These are phyloP conservation scores for Ustilago lituana DNA, from an alignment of 1,284 basidiomycete genomes.

Conservation along the genomic window DNA sequence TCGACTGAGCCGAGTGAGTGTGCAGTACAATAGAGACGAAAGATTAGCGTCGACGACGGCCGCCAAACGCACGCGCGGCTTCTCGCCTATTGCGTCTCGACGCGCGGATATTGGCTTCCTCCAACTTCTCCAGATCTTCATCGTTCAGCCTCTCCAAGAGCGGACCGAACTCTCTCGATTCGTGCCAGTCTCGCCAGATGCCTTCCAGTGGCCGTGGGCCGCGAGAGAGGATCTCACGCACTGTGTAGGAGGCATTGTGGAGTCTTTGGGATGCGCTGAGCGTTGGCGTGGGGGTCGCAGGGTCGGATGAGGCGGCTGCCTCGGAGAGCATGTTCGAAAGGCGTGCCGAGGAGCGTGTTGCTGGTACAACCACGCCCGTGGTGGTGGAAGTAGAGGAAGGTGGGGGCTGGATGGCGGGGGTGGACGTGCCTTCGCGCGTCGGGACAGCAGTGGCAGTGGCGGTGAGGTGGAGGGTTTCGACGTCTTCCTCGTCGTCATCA, in stretches of 20 bases:
- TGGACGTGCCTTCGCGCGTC: slow-evolving; percentile 41
- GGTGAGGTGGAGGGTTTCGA: slow-evolving; percentile 47
- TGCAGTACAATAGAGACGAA: not conserved
- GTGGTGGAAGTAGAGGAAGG: not conserved
- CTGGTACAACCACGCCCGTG: too few relatives aligned
- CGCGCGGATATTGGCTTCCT: slow-evolving; percentile 55
- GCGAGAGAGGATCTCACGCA: slow-evolving; percentile 54
- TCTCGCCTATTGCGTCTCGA: slow-evolving; percentile 55
- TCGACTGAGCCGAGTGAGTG: too few relatives aligned
- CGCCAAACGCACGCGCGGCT: slow-evolving; percentile 34
- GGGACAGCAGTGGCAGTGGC: slow-evolving; percentile 40
- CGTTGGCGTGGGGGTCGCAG: slow-evolving; percentile 1
- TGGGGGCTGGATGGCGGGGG: slow-evolving; percentile 36
- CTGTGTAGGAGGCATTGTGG: slow-evolving; percentile 39
- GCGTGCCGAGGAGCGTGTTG: slow-evolving; percentile 38
- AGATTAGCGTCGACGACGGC: slow-evolving; percentile 12
- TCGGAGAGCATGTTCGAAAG: slow-evolving; percentile 22
- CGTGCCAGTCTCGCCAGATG: slow-evolving; percentile 94
- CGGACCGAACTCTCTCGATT: slow-evolving; percentile 90
- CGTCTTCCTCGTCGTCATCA: slow-evolving; percentile 47
- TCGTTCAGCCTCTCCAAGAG: slow-evolving; percentile 83
- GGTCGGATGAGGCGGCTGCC: not conserved
- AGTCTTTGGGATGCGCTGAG: slow-evolving; percentile 31
- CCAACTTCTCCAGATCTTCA: slow-evolving; percentile 82
- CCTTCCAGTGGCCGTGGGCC: slow-evolving; percentile 85